Percentiles rank a stretch among this genome's conserved stretches.
These are phyloP conservation scores for Plasmopara halstedii DNA, from an alignment of 352 stramenopile species.

Conservation along the genomic window DNA sequence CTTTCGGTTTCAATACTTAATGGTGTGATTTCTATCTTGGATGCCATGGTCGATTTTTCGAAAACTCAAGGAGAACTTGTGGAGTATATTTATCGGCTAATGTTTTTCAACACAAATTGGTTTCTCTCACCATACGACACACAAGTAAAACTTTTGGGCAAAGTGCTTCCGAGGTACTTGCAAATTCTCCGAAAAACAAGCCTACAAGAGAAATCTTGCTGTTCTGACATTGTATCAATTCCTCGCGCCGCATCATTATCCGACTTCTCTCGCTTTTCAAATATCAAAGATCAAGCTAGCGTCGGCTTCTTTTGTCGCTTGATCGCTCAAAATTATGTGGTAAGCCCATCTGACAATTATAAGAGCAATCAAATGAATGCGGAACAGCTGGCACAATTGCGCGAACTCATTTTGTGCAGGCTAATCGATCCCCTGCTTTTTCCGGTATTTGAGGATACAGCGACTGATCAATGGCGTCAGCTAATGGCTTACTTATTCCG, in stretches of 20 bases:
- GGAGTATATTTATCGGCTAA: constrained; percentile 48
- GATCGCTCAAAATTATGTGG: constrained; percentile 57
- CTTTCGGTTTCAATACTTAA: constrained; percentile 54
- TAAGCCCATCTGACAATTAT: constrained; percentile 12
- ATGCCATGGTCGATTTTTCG: constrained; percentile 40
- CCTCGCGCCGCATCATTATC: constrained; percentile 11
- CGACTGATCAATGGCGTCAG: constrained; percentile 50
- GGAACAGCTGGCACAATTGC: constrained; percentile 27
- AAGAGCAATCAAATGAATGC: constrained; percentile 30
- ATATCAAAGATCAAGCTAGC: constrained; percentile 35
- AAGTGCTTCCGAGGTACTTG: constrained; percentile 55
- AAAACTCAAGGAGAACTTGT: constrained; percentile 23
- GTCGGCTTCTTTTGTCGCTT: constrained; percentile 74
- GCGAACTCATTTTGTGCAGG: constrained; percentile 52
- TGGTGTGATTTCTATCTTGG: constrained; percentile 51
- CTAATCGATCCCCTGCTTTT: constrained; percentile 66
- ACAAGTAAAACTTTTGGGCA: constrained; percentile 54
- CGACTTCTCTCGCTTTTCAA: constrained; percentile 19
- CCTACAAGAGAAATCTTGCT: constrained; percentile 8
- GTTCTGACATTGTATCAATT: constrained; percentile 9
- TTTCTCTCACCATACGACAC: constrained; percentile 72
- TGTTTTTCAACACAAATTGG: constrained; percentile 77
- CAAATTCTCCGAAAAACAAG: constrained; percentile 34
- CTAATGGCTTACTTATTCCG: constrained; percentile 61
- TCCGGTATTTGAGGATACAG: constrained; percentile 20